Evolutionary conservation across 441 rosid genomes (phyloP).

Genomic region (Adansonia gregorii): DNA sequence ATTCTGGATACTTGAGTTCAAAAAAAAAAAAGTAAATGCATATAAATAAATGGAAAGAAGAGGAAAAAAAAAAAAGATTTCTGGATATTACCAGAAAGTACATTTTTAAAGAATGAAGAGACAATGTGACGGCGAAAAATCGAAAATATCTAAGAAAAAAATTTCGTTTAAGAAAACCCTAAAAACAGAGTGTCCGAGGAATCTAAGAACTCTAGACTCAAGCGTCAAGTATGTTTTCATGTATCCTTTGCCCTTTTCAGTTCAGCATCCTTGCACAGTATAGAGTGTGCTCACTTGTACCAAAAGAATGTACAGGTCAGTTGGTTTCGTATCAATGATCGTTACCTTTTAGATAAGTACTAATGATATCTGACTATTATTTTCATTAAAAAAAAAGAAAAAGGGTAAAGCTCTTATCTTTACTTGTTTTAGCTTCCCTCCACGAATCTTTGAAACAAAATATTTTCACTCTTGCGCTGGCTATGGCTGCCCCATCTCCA

Average conservation of each 20-base stretch:
- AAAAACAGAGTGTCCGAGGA: constrained; percentile 19
- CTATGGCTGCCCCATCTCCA: constrained; percentile 43
- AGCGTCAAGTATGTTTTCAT: background rate
- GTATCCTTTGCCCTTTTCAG: background rate
- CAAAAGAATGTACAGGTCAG: background rate
- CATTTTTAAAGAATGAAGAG: constrained; percentile 11
- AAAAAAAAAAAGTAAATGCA: background rate
- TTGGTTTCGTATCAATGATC: background rate
- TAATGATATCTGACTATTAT: background rate
- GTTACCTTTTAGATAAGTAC: background rate
- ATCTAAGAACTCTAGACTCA: background rate
- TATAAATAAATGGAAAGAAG: background rate
- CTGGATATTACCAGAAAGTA: constrained; percentile 13
- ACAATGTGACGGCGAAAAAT: constrained; percentile 20
- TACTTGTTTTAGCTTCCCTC: constrained; percentile 36
- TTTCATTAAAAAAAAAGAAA: background rate
- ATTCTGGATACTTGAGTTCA: background rate
- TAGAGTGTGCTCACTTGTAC: background rate
- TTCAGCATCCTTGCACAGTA: background rate
- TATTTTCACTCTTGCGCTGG: constrained; percentile 13
- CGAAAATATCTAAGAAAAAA: constrained; percentile 5
- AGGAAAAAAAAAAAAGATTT: background rate
- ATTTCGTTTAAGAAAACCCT: background rate
- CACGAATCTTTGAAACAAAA: constrained; percentile 28
- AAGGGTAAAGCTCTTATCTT: constrained; percentile 7